A percentile compares a stretch with the other conserved stretches of the same genome.
phyloP scores from a whole-genome alignment of 768 basidiomycete species.

The Lyophyllum atratum region DNA sequence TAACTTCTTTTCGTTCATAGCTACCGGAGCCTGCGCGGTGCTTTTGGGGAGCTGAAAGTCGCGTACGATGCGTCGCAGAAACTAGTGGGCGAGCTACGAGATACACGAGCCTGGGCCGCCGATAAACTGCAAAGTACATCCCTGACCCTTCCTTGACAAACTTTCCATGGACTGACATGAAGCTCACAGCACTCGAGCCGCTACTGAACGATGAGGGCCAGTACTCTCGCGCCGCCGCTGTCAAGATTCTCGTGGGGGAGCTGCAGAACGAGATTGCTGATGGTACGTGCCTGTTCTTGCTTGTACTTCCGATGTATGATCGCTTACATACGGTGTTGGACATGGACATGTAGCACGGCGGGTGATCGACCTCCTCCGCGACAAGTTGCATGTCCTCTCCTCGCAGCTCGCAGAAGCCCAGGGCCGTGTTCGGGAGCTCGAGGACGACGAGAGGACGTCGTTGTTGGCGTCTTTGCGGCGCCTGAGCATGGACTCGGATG shows the following conservation, averaged over 20 bases:
- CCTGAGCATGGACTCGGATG: not conserved
- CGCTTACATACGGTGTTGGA: no score
- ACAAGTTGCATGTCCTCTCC: slow-evolving; percentile 36
- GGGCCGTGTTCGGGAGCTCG: slow-evolving; percentile 35
- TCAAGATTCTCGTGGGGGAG: slow-evolving; percentile 22
- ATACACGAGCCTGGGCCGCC: slow-evolving; percentile 4
- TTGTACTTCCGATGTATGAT: not conserved
- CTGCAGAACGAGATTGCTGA: slow-evolving; percentile 28
- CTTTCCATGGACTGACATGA: not conserved
- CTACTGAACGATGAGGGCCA: slow-evolving; percentile 25
- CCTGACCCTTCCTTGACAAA: not conserved
- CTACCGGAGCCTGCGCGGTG: slow-evolving; percentile 3
- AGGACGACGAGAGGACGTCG: slow-evolving; percentile 28
- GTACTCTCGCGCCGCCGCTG: slow-evolving; percentile 20
- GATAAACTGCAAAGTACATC: slow-evolving; percentile 9
- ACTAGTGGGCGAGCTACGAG: slow-evolving; percentile 1
- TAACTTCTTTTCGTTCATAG: not conserved
- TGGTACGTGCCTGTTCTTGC: slow-evolving; percentile 22
- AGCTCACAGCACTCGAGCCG: slow-evolving; percentile 14
- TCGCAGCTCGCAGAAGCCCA: slow-evolving; percentile 34
- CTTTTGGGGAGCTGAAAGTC: slow-evolving; percentile 6
- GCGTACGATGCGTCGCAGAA: slow-evolving; percentile 4
- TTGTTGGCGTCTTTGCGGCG: slow-evolving; percentile 20
- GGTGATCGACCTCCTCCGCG: slow-evolving; percentile 39
- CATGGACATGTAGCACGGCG: no score